phyloP scores from a whole-genome alignment of 2,329 filamentous ascomycete genomes.

The Fusarium sterilihyphosum region DNA sequence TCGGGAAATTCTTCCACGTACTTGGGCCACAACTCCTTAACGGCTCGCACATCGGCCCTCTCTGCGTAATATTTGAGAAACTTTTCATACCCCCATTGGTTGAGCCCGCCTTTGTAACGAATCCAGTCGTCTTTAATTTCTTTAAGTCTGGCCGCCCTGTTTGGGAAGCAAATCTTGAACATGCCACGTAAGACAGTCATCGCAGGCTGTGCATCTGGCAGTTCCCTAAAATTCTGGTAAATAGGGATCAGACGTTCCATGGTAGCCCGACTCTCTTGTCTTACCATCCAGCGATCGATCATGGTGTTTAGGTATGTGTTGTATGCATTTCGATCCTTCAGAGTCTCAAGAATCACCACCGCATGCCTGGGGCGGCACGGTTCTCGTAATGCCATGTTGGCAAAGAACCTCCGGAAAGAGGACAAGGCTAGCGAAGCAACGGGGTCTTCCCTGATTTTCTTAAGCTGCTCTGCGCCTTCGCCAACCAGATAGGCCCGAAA shows the following conservation, averaged over 20 bases:
- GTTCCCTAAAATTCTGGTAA: slow-evolving; percentile 58
- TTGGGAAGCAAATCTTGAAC: slow-evolving; percentile 55
- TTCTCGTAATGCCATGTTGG: slow-evolving; percentile 45
- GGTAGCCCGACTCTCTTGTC: slow-evolving; percentile 41
- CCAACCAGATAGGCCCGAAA: slow-evolving; percentile 49
- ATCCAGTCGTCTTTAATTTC: slow-evolving; percentile 62
- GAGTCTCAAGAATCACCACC: slow-evolving; percentile 51
- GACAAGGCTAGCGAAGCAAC: slow-evolving; percentile 40
- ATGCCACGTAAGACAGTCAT: slow-evolving; percentile 54
- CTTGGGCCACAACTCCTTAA: slow-evolving; percentile 57
- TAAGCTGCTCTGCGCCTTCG: slow-evolving; percentile 38
- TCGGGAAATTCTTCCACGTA: slow-evolving; percentile 52
- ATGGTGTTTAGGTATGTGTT: slow-evolving; percentile 55
- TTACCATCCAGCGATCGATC: slow-evolving; percentile 44
- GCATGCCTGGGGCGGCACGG: slow-evolving; percentile 50
- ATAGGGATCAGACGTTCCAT: slow-evolving; percentile 51
- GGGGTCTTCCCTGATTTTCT: slow-evolving; percentile 34
- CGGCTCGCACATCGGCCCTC: slow-evolving; percentile 57
- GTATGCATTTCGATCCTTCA: slow-evolving; percentile 53
- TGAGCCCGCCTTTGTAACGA: slow-evolving; percentile 51
- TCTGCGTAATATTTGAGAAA: slow-evolving; percentile 61
- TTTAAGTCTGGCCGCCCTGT: slow-evolving; percentile 55
- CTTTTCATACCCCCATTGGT: slow-evolving; percentile 58
- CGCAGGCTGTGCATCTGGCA: slow-evolving; percentile 52
- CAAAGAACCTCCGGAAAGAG: slow-evolving; percentile 46